phyloP scores from a whole-genome alignment of 1,284 basidiomycete species.

The Vanrija sp. region DNA sequence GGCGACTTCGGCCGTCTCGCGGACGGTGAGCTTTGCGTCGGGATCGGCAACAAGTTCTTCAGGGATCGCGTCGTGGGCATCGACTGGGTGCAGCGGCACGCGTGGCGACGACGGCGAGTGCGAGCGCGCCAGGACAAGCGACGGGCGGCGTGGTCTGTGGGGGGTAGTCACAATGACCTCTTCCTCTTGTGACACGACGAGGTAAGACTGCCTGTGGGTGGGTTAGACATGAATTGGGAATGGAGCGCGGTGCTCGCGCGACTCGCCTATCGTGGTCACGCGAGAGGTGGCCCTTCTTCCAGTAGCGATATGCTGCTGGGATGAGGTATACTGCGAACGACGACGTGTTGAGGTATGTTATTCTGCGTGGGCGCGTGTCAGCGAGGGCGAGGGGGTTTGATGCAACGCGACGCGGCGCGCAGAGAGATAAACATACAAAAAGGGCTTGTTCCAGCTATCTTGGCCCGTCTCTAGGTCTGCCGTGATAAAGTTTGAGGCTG shows the following conservation, averaged over 20 bases:
- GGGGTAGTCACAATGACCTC: neutral
- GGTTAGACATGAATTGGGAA: no score
- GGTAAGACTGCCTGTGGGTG: no score
- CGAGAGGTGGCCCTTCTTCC: slow-evolving; percentile 2
- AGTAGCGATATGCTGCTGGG: slow-evolving; percentile 50
- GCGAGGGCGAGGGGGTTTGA: neutral
- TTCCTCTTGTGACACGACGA: no score
- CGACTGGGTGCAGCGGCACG: slow-evolving; percentile 21
- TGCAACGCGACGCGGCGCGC: neutral
- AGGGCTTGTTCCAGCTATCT: slow-evolving; percentile 47
- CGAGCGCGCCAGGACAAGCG: slow-evolving; percentile 11
- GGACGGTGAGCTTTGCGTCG: slow-evolving; percentile 54
- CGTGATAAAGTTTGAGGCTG: slow-evolving; percentile 45
- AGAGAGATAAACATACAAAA: slow-evolving; percentile 36
- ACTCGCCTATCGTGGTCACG: no score
- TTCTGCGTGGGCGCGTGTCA: slow-evolving; percentile 20
- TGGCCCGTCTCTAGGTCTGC: slow-evolving; percentile 42
- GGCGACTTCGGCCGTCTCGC: slow-evolving; percentile 72
- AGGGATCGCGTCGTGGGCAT: neutral
- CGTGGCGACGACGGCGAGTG: slow-evolving; percentile 10
- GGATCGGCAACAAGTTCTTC: slow-evolving; percentile 6
- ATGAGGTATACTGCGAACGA: slow-evolving; percentile 86
- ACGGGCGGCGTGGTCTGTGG: neutral
- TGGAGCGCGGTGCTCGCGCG: no score
- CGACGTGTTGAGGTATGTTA: slow-evolving; percentile 53